These are phyloP conservation scores for Elsinoe ampelina DNA, from an alignment of 2,329 filamentous ascomycete genomes.

Conservation along the genomic window DNA sequence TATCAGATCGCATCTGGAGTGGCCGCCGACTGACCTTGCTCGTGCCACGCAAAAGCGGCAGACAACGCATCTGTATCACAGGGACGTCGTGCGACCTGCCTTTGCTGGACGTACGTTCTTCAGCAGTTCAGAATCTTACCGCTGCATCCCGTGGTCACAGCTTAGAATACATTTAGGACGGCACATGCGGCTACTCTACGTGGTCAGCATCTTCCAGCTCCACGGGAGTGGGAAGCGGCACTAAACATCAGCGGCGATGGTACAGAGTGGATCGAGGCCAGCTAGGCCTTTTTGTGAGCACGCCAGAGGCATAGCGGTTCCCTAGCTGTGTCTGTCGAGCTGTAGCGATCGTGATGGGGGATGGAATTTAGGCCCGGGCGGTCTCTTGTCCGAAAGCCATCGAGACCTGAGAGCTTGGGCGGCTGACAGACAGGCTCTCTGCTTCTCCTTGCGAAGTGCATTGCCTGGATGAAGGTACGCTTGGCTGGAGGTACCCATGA, in stretches of 20 bases:
- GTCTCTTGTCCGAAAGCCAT: not conserved
- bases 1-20: constrained; percentile 6
- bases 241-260: not conserved
- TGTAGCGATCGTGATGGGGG: not conserved
- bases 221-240: not conserved
- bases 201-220: not conserved
- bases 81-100: constrained; percentile 3
- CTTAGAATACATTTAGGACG: not conserved
- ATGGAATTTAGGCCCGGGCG: not conserved
- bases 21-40: not conserved
- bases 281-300: not conserved
- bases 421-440: not conserved
- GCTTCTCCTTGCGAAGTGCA: not conserved
- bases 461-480: not conserved
- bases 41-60: not conserved
- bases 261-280: not conserved
- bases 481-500: too few species aligned
- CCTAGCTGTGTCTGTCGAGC: not conserved
- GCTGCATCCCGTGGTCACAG: not conserved
- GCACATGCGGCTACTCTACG: not conserved
- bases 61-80: constrained; percentile 1
- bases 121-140: not conserved
- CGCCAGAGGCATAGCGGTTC: not conserved
- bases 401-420: too few species aligned
- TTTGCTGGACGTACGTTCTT: not conserved